These are phyloP conservation scores for Lasiodiplodia gonubiensis DNA, from an alignment of 2,329 filamentous ascomycete species.

Conservation along the genomic window DNA sequence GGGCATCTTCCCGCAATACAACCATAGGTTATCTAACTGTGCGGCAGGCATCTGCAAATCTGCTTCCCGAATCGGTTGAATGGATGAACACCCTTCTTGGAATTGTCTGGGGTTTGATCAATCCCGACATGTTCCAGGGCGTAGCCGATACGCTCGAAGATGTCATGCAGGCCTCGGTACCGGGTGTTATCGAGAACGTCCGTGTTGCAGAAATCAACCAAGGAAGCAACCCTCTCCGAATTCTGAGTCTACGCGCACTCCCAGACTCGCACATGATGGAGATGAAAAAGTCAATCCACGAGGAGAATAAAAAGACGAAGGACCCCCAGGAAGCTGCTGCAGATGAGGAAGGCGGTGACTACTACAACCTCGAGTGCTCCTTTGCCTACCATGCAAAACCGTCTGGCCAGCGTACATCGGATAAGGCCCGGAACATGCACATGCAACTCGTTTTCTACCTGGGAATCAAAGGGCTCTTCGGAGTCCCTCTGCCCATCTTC, in stretches of 20 bases:
- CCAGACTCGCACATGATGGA: slow-evolving; percentile 82
- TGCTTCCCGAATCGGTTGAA: slow-evolving; percentile 87
- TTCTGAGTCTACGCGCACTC: slow-evolving; percentile 84
- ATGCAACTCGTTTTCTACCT: slow-evolving; percentile 96
- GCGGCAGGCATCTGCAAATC: slow-evolving; percentile 73
- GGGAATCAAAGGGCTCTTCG: slow-evolving; percentile 86
- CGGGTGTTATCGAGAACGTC: slow-evolving; percentile 89
- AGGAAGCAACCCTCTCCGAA: slow-evolving; percentile 85
- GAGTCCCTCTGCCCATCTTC: slow-evolving; percentile 84
- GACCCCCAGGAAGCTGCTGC: slow-evolving; percentile 87
- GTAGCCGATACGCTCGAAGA: slow-evolving; percentile 94
- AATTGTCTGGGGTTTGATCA: slow-evolving; percentile 87
- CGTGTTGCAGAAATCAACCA: slow-evolving; percentile 95
- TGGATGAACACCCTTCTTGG: slow-evolving; percentile 93
- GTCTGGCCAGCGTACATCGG: slow-evolving; percentile 70
- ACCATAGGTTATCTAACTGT: neutral
- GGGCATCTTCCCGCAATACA: slow-evolving; percentile 33
- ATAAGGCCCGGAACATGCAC: slow-evolving; percentile 92
- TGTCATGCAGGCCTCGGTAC: slow-evolving; percentile 95
- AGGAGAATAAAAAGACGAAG: slow-evolving; percentile 78
- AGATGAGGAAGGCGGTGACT: slow-evolving; percentile 87
- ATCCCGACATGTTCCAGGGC: slow-evolving; percentile 92
- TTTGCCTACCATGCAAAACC: slow-evolving; percentile 91
- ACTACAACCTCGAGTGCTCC: slow-evolving; percentile 89
- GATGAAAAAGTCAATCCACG: slow-evolving; percentile 79